Percentiles rank a stretch among this genome's conserved stretches.
These are phyloP conservation scores for Populus tremula DNA, from an alignment of 345 rosid genomes.

Conservation along the genomic window DNA sequence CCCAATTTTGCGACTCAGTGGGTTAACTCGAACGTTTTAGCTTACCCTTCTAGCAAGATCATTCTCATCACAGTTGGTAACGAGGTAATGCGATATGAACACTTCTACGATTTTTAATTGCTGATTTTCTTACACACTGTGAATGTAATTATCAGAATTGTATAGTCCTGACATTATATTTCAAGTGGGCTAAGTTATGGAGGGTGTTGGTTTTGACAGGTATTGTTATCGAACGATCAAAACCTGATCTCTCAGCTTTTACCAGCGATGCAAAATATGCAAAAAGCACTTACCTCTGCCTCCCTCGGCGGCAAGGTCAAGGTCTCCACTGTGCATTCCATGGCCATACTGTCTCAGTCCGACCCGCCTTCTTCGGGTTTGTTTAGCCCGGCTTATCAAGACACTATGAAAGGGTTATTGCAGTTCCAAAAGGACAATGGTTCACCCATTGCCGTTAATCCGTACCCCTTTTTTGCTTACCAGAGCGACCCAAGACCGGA, in stretches of 20 bases:
- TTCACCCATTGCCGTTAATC: constrained; percentile 77
- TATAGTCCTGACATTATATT: not conserved
- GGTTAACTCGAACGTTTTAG: constrained; percentile 62
- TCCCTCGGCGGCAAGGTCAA: constrained; percentile 70
- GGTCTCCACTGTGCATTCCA: constrained; percentile 88
- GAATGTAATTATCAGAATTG: not conserved
- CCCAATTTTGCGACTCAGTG: constrained; percentile 60
- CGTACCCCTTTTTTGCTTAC: constrained; percentile 94
- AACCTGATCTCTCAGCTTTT: constrained; percentile 67
- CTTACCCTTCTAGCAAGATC: constrained; percentile 80
- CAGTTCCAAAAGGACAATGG: constrained; percentile 66
- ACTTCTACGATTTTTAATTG: not conserved
- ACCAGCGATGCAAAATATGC: constrained; percentile 82
- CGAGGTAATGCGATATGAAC: constrained; percentile 28
- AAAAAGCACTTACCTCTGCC: constrained; percentile 63
- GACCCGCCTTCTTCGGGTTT: constrained; percentile 86
- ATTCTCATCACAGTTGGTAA: constrained; percentile 75
- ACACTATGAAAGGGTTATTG: constrained; percentile 55
- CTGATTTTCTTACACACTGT: not conserved
- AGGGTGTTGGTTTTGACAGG: constrained; percentile 35
- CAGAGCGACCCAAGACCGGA: constrained; percentile 84
- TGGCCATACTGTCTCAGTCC: constrained; percentile 71
- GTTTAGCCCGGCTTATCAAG: constrained; percentile 51
- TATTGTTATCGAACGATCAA: constrained; percentile 59
- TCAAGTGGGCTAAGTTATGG: not conserved